Evolutionary conservation across 257 asterid species (phyloP), one percentile per base, ranked within the genome.

Genomic region (Solanum chmielewskii): DNA sequence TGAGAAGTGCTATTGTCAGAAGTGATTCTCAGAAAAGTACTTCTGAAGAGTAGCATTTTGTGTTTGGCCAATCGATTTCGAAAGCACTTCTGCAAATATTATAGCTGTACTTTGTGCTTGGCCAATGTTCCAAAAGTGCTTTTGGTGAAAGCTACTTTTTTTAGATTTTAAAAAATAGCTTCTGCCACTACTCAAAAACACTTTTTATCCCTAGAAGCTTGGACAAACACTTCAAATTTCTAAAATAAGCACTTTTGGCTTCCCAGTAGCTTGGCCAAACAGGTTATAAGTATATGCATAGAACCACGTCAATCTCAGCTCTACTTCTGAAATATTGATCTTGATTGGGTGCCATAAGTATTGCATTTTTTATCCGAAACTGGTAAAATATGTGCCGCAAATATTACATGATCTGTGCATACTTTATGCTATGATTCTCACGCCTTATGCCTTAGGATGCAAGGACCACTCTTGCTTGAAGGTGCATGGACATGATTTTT

Each of bases 401-500:
- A 86, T 81, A 86, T 85, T 93, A 88, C 86, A 71, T 88, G 87
- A 88, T 90, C 71, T 85, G 86, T 37, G 62, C 83, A 87, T 39
- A 83, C 86, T 90, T 84, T 89, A 84, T 89, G 83, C 86, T 90
- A 88, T 91, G 88, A 88, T 89, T 91, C 93, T 90, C 83, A 89
- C 87, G 70, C 92, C 91, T 83, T 76, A 87, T 91, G 88, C 83
- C 90, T 89, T 93, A 93, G 93, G 93, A 88, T 88, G 92, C 91
- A 90, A 89, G 88, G 89, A 89, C 90, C 89, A 90, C 93, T 84
- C 88, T 92, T 91, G 92, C 90, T 90, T 91, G 84, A 90, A 90
- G 94, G 91, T 90, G 92, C 93, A 80, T 92, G 94, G 89, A 88
- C 95, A 86, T 88, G 95, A 90, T 87, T 88, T 89, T 86, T 86